Evolutionary conservation across 2,329 filamentous ascomycete genomes (phyloP).

Genomic region (Ophiostoma sp.): DNA sequence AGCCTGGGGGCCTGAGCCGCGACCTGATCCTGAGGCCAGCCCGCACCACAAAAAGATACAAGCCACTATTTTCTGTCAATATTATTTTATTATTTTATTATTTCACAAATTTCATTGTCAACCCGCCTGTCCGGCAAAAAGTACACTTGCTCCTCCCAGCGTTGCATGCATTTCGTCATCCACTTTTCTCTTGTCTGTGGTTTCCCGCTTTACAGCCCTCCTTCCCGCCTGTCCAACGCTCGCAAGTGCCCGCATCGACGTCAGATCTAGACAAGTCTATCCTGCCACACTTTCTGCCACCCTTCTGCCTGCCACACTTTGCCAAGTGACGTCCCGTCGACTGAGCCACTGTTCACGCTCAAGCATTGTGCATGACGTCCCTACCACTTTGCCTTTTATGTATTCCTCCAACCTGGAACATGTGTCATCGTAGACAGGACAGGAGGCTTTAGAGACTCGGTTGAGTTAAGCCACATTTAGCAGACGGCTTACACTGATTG

Average conservation of each 20-base stretch:
- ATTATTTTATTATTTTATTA: neutral
- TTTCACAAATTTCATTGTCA: too few species aligned
- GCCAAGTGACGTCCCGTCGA: neutral
- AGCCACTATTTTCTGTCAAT: too few species aligned
- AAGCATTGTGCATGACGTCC: neutral
- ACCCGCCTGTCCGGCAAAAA: neutral
- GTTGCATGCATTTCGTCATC: conserved; percentile 20
- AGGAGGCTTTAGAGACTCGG: too few species aligned
- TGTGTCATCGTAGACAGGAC: neutral
- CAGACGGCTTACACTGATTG: neutral
- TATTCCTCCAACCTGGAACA: neutral
- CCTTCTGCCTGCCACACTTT: neutral
- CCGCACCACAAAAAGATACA: too few species aligned
- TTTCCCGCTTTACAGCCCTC: neutral
- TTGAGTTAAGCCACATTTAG: neutral
- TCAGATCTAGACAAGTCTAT: neutral
- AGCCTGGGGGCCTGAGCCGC: too few species aligned
- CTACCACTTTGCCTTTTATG: neutral
- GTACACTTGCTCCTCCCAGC: neutral
- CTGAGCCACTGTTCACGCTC: neutral
- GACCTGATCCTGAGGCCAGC: too few species aligned
- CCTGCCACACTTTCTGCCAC: neutral
- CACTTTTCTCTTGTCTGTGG: neutral
- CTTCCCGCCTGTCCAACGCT: neutral
- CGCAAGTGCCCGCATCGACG: neutral